These are phyloP conservation scores for Cyclotella cryptica DNA, from an alignment of 108 stramenopile genomes.

Conservation along the genomic window DNA sequence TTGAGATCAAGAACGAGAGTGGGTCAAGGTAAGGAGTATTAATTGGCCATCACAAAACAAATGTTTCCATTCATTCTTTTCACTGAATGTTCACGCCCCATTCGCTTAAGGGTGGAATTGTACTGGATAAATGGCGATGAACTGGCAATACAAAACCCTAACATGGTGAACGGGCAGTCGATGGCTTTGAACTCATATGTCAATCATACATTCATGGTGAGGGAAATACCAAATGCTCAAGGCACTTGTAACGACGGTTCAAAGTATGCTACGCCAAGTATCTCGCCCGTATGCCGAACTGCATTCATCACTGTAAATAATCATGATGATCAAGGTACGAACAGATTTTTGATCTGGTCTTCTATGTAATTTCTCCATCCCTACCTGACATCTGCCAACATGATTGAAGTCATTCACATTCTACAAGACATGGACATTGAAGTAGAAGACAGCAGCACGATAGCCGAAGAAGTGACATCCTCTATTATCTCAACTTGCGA, in stretches of 20 bases:
- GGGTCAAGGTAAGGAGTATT: conserved; percentile 26
- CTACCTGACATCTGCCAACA: neutral
- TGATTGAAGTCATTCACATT: conserved; percentile 41
- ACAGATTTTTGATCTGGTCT: no score
- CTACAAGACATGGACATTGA: conserved; percentile 47
- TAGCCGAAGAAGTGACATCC: conserved; percentile 9
- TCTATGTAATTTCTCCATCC: neutral
- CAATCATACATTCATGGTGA: conserved; percentile 78
- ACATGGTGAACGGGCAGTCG: conserved; percentile 49
- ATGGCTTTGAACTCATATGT: conserved; percentile 64
- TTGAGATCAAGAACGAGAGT: conserved; percentile 56
- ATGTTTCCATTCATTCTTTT: neutral
- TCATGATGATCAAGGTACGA: conserved; percentile 55
- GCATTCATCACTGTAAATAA: conserved; percentile 54
- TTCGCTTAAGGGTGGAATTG: conserved; percentile 40
- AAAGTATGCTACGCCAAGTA: conserved; percentile 18
- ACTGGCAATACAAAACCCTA: conserved; percentile 29
- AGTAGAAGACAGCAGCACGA: conserved; percentile 37
- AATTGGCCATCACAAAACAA: neutral
- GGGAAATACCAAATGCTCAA: conserved; percentile 42
- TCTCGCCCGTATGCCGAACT: conserved; percentile 44
- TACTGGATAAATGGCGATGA: conserved; percentile 69
- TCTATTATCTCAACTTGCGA: conserved; percentile 33
- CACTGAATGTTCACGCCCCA: neutral
- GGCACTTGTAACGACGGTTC: conserved; percentile 40